phyloP scores from a whole-genome alignment of 257 asterid species.

The Salvia hispanica region DNA sequence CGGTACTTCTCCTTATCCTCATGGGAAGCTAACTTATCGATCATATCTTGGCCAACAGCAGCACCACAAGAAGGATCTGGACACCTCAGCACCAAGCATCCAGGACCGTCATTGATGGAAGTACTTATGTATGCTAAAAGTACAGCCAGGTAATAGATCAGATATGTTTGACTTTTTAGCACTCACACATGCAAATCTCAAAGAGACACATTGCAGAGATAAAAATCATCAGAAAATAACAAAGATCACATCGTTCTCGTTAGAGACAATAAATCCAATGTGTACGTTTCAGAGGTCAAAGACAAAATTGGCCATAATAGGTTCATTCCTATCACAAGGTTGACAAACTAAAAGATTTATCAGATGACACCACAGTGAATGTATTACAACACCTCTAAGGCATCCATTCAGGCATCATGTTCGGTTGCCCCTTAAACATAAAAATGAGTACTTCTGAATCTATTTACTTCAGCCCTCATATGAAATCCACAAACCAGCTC shows the following conservation, averaged over 20 bases:
- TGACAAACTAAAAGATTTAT: neutral
- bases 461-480: neutral
- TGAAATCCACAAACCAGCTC: conserved; percentile 1
- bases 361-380: neutral
- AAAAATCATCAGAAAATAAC: neutral
- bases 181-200: neutral
- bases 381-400: neutral
- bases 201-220: conserved; percentile 8
- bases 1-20: conserved; percentile 75
- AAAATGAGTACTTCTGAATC: conserved; percentile 5
- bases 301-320: neutral
- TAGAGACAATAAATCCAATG: neutral
- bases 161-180: neutral
- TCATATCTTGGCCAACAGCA: conserved; percentile 88
- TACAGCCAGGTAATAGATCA: conserved; percentile 24
- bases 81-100: conserved; percentile 87
- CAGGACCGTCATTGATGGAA: conserved; percentile 91
- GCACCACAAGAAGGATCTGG: conserved; percentile 84
- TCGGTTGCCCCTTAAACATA: neutral
- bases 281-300: neutral
- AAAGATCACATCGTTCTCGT: neutral
- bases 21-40: conserved; percentile 50
- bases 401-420: conserved; percentile 17
- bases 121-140: conserved; percentile 75
- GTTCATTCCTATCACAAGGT: neutral